Percentiles rank a stretch among this genome's conserved stretches.
These are phyloP conservation scores for Digitaria exilis DNA, from an alignment of 202 grass and related monocot genomes.

Conservation along the genomic window DNA sequence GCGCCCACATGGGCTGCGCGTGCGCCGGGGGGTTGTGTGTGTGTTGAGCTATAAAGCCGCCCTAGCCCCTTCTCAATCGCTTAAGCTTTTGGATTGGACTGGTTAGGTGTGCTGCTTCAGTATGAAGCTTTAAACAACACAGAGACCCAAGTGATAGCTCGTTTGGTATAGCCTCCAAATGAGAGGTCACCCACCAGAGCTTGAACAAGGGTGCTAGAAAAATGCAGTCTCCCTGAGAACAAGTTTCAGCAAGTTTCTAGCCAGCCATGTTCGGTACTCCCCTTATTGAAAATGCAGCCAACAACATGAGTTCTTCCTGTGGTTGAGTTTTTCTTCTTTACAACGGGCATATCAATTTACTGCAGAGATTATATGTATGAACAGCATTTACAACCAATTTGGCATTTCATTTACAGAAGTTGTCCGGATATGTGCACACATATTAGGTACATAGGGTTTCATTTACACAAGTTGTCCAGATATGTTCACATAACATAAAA, in stretches of 20 bases:
- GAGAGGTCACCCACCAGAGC: background rate
- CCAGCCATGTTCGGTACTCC: background rate
- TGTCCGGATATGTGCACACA: background rate
- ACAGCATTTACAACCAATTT: constrained; percentile 18
- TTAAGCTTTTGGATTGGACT: too few relatives aligned
- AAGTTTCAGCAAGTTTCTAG: background rate
- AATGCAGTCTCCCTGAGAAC: background rate
- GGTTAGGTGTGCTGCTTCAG: too few relatives aligned
- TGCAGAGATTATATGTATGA: constrained; percentile 13
- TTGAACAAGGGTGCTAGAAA: background rate
- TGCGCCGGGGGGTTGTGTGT: too few relatives aligned
- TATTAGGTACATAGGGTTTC: constrained; percentile 1
- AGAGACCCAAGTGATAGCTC: background rate
- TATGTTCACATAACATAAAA: too few relatives aligned
- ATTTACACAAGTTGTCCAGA: too few relatives aligned
- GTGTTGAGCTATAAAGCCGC: too few relatives aligned
- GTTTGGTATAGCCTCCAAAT: background rate
- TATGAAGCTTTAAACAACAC: constrained; percentile 21
- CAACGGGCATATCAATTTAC: background rate
- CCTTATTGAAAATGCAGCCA: background rate
- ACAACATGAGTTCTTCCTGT: background rate
- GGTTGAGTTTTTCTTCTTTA: background rate
- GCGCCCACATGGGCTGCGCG: too few relatives aligned
- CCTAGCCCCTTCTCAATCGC: too few relatives aligned
- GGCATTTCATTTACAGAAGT: constrained; percentile 13